Base-by-base conservation (phyloP, 164 flowering plant species). In the Protea cynaroides region DNA sequence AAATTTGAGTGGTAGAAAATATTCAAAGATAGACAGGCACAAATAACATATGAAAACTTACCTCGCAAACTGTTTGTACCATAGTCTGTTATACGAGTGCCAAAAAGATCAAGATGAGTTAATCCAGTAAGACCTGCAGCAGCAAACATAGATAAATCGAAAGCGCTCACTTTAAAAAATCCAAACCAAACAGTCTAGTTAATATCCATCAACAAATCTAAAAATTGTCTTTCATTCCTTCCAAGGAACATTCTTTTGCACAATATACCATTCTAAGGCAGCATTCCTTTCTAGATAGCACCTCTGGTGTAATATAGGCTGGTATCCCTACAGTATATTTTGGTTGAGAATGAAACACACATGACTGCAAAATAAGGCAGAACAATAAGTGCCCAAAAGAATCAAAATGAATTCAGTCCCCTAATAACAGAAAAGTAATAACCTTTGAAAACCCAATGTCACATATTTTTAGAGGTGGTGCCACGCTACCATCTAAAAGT, bases 41-140 rank as follows among this genome's bases (percentile, higher is more conserved):
- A 8, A 10, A 9, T 8, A 40, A 40, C 14, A 40, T n/a, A 40
- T 40, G 4, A n/a, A 1, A 62, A 78, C 95, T 59, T 81, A 95
- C 99, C 60, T 65, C 78, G 79, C 71, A 95, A 65, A 70, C 71
- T 78, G 51, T 65, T 80, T 65, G 97, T 89, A 72, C 99, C 99
- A 51, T 75, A 70, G 71, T 95, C 99, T 19, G 99, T 83, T 60
- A 95, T 95, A 0, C 91, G 94, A 71, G 97, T 97, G 50, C 97
- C 97, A 70, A 92, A 95, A 40, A 95, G 92, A 85, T 95, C 99
- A 69, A 95, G 79, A 78, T 88, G 88, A 63, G 86, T 88, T 82
- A 95, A 75, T 46, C 84, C 83, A 50, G 94, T 88, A 71, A 95
- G 72, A 82, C 87, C 99, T 95, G 84, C 74, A 75, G 21, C 49